Evolutionary conservation across 805 yeast genomes (phyloP).

Genomic region (Candida ascalaphidarum): DNA sequence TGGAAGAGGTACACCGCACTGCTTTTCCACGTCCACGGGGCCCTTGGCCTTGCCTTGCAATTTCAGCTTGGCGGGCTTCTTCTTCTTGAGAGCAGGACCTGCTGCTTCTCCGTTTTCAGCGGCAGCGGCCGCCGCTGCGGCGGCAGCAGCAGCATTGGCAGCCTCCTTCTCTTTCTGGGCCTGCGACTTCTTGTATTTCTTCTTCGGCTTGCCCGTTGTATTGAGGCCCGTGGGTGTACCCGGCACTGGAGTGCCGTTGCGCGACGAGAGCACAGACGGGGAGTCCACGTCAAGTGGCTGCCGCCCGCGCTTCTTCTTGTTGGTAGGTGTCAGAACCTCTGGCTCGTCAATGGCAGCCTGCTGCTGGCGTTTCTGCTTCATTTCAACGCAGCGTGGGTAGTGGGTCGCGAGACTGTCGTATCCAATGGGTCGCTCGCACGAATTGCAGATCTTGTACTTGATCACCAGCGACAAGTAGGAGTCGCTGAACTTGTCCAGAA

Average conservation of each 20-base stretch:
- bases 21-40: conserved; percentile 85
- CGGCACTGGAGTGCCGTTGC: conserved; percentile 30
- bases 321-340: conserved; percentile 7
- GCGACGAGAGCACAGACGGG: conserved; percentile 31
- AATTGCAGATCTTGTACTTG: conserved; percentile 29
- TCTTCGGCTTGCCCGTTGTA: conserved; percentile 23
- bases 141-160: conserved; percentile 38
- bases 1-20: conserved; percentile 92
- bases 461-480: conserved; percentile 24
- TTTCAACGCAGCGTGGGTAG: conserved; percentile 26
- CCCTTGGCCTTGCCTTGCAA: conserved; percentile 55
- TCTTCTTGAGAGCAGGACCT: conserved; percentile 10
- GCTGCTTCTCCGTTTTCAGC: no score
- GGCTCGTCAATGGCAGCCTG: conserved; percentile 6
- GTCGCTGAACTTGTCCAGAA: no score
- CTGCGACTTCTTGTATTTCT: conserved; percentile 35
- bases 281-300: conserved; percentile 23
- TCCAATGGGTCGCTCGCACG: conserved; percentile 34
- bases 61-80: conserved; percentile 27
- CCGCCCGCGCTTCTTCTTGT: conserved; percentile 18
- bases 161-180: conserved; percentile 38
- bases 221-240: conserved; percentile 17
- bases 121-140: conserved; percentile 27
- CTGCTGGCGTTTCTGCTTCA: conserved; percentile 23
- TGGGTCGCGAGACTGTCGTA: conserved; percentile 23